These are phyloP conservation scores for Candida cerambycidarum DNA, from an alignment of 805 yeast species.

Conservation along the genomic window DNA sequence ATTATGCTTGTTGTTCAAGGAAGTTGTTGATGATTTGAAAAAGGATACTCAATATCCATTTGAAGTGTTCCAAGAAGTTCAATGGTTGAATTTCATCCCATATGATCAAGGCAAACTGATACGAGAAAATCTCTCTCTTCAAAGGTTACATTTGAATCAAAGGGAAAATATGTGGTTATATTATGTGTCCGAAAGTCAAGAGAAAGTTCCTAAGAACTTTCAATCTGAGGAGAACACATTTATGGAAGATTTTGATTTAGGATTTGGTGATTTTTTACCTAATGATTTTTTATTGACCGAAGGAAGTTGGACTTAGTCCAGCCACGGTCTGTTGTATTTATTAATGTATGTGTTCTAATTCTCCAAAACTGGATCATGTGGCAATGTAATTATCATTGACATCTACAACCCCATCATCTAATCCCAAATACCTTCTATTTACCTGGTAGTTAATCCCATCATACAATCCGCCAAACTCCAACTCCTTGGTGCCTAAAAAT, in stretches of 20 bases:
- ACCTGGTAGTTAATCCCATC: conserved; percentile 1
- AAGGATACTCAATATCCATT: not conserved
- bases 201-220: conserved; percentile 12
- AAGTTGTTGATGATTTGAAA: not conserved
- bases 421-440: conserved; percentile 8
- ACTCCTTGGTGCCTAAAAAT: not conserved
- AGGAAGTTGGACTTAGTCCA: too few relatives aligned
- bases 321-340: too few relatives aligned
- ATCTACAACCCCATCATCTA: conserved; percentile 7
- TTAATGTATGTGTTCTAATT: too few relatives aligned
- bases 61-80: not conserved
- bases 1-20: conserved; percentile 8
- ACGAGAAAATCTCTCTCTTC: conserved; percentile 12
- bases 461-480: conserved; percentile 5
- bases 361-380: not conserved
- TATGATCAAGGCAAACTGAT: conserved; percentile 9
- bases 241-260: conserved; percentile 3
- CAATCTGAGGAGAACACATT: conserved; percentile 8
- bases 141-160: conserved; percentile 14
- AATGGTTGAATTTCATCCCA: conserved; percentile 14
- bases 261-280: conserved; percentile 9
- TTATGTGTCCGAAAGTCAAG: conserved; percentile 1
- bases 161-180: conserved; percentile 13
- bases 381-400: conserved; percentile 16
- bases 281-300: conserved; percentile 12